Evolutionary conservation across 306 rosid genomes (phyloP).

Genomic region (Acacia crassicarpa): DNA sequence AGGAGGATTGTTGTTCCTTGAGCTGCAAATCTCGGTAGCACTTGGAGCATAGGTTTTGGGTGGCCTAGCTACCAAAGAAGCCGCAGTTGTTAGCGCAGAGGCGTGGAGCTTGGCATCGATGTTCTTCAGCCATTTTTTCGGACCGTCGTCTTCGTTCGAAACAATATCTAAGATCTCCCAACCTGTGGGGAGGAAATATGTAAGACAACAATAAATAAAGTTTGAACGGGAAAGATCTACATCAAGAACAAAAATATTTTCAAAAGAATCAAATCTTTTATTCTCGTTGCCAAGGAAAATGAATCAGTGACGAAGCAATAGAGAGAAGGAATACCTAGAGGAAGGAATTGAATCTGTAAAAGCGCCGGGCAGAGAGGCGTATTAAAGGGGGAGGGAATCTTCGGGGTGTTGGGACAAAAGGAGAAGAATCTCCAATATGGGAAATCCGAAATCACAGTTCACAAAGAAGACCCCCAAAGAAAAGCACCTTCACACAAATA

Average conservation of each 20-base stretch:
- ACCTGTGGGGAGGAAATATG: neutral
- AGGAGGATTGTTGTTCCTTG: slow-evolving; percentile 64
- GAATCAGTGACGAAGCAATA: neutral
- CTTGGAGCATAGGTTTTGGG: slow-evolving; percentile 67
- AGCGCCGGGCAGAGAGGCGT: neutral
- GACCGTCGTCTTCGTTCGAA: neutral
- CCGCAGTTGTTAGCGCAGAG: slow-evolving; percentile 81
- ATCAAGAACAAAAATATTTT: neutral
- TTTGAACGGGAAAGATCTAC: neutral
- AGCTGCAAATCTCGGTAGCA: slow-evolving; percentile 74
- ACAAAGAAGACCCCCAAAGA: too few relatives aligned
- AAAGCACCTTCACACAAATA: too few relatives aligned
- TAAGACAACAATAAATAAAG: neutral
- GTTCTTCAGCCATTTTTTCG: slow-evolving; percentile 74
- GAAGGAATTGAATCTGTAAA: slow-evolving; percentile 14
- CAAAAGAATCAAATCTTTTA: neutral
- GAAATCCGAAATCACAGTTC: too few relatives aligned
- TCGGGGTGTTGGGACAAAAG: neutral
- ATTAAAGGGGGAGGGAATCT: neutral
- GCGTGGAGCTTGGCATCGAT: slow-evolving; percentile 70
- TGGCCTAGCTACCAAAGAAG: slow-evolving; percentile 74
- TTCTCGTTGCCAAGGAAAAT: neutral
- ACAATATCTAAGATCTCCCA: neutral
- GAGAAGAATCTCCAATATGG: too few relatives aligned
- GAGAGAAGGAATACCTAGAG: neutral